Evolutionary conservation across 768 basidiomycete genomes (phyloP).

Genomic region (Cystofilobasidium capitatum): DNA sequence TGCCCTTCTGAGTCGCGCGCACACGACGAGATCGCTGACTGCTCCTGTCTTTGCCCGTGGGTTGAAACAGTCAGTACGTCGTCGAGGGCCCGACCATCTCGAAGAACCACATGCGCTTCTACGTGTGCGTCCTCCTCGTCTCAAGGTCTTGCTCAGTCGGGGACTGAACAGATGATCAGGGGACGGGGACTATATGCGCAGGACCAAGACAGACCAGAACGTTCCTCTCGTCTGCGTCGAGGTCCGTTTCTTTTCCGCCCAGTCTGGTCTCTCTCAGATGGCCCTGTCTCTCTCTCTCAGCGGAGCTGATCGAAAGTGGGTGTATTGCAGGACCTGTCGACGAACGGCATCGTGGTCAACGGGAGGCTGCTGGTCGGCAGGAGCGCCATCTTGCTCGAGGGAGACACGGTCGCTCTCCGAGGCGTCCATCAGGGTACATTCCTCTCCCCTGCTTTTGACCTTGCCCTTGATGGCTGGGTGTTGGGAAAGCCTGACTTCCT

Average conservation of each 20-base stretch:
- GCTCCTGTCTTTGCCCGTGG: too few relatives aligned
- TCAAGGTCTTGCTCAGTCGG: background rate
- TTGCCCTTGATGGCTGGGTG: background rate
- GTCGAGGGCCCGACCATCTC: background rate
- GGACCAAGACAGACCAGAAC: slow-evolving; percentile 12
- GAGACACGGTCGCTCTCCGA: slow-evolving; percentile 7
- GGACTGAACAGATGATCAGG: background rate
- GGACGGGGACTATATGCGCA: background rate
- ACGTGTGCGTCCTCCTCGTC: background rate
- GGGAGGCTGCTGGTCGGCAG: background rate
- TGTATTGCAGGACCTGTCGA: slow-evolving; percentile 8
- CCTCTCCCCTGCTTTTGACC: background rate
- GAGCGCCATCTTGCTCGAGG: slow-evolving; percentile 12
- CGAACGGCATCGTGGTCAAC: slow-evolving; percentile 20
- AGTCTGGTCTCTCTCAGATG: background rate
- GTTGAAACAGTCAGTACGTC: slow-evolving; percentile 3
- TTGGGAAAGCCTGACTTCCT: background rate
- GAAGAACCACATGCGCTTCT: background rate
- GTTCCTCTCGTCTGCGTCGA: slow-evolving; percentile 17
- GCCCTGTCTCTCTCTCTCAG: background rate
- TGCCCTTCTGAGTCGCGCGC: too few relatives aligned
- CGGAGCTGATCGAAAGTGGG: too few relatives aligned
- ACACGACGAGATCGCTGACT: too few relatives aligned
- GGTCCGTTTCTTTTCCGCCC: background rate
- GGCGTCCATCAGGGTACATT: background rate